A percentile compares a stretch with the other conserved stretches of the same genome.
These are phyloP conservation scores for Plasmodium berghei DNA, from an alignment of 169 alveolate species.

Conservation along the genomic window DNA sequence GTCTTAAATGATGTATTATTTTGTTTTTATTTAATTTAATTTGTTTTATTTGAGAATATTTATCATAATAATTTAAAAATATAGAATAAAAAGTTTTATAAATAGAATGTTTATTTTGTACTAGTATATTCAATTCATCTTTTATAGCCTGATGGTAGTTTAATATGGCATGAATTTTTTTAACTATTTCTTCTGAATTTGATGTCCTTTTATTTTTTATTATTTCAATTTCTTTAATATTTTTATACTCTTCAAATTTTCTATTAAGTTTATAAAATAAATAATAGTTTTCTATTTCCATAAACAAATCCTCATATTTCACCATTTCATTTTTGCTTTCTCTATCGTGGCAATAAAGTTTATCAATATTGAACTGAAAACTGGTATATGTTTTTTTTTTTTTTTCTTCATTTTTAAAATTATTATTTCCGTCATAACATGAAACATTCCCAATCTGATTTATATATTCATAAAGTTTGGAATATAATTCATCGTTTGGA, in stretches of 20 bases:
- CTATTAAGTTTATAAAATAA: slow-evolving; percentile 52
- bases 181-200: slow-evolving; percentile 5
- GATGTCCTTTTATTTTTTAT: slow-evolving; percentile 35
- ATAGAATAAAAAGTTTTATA: slow-evolving; percentile 65
- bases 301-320: not conserved
- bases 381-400: too few species aligned
- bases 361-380: not conserved
- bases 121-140: slow-evolving; percentile 37
- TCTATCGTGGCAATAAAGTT: not conserved
- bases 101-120: slow-evolving; percentile 54
- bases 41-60: slow-evolving; percentile 45
- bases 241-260: slow-evolving; percentile 62
- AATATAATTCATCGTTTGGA: slow-evolving; percentile 32
- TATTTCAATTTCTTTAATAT: slow-evolving; percentile 36
- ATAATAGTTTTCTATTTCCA: slow-evolving; percentile 68
- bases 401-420: slow-evolving; percentile 13
- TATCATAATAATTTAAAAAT: slow-evolving; percentile 63
- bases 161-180: slow-evolving; percentile 39
- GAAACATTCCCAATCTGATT: slow-evolving; percentile 18
- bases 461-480: slow-evolving; percentile 71
- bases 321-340: not conserved
- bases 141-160: slow-evolving; percentile 18
- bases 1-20: slow-evolving; percentile 29
- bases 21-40: slow-evolving; percentile 46
- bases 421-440: not conserved